Evolutionary conservation across 1,284 basidiomycete genomes (phyloP), one percentile per base, ranked within the genome.

Genomic region (Earliella scabrosa): DNA sequence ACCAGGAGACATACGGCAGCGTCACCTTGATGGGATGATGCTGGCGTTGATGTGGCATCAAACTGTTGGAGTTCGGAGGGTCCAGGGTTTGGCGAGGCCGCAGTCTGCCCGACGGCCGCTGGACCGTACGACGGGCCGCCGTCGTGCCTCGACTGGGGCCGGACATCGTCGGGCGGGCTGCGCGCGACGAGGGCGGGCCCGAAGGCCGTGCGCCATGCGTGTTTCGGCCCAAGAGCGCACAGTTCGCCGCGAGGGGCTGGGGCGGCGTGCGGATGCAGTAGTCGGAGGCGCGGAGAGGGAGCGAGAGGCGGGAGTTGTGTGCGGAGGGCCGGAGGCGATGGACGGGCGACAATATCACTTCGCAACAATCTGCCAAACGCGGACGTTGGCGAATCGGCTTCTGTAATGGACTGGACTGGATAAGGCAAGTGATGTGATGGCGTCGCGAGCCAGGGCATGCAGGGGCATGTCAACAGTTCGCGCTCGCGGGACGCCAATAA

Each of bases 331-430:
- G 58, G 54, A 54, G 58, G 56, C 39, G 45, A 41, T 40, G 61
- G 52, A 54, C 52, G 43, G 51, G 54, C 40, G 38, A 50, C 59
- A 57, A 47, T 23, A 51, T 59, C 58, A 52, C 61, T 63, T 63
- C 61, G 58, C 58, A 54, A 63, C 61, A 60, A 63, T 63, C 61
- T 63, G 61, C 61, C 61, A 63, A 58, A 59, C 52, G 50, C 50
- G 50, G 58, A 57, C 51, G 34, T 47, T 45, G 31, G 52, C 45
- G 58, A 60, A 63, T 60, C 61, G 54, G 58, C 55, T 58, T 58
- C 50, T 58, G 55, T 51, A 52, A 58, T 40, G 53, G 46, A 50
- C 23, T 31, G 32, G 18, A 34, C 59, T 55, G 20, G 35, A 60
- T 31, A 24, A 59, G 64, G 64, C 51, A 66, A 45, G 36, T 52